Base-by-base conservation (phyloP, 106 monocot species). In the Agapanthus africanus region DNA sequence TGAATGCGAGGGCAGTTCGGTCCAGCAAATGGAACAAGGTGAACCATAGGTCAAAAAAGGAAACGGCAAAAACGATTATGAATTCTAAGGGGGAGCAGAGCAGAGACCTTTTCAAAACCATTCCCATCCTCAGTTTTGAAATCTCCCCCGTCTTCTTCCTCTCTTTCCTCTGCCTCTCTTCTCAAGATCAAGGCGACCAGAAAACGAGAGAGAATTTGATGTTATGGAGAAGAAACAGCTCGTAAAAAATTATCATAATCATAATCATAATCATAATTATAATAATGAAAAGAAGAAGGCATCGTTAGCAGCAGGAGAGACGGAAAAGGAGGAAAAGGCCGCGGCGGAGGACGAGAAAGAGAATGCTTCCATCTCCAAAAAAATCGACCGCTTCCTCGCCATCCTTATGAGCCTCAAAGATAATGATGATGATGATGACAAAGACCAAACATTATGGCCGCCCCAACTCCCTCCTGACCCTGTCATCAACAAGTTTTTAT, bases 331-430 rank as follows among this genome's bases (percentile, higher is more conserved):
- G 2, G 14, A n/a, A n/a, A n/a, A 10, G 1, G 3, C 8, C 1
- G 39, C 21, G 9, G 8, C 2, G 1, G 26, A 26, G 2, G 4
- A 35, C 0, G 31, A 31, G 3, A n/a, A 2, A 6, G 44, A 66
- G 14, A 11, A 37, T 19, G 30, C 42, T 0, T 46, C 4, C 30
- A 11, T 42, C 66, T 40, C 13, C 26, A 27, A 27, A 9, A 30
- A 66, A 1, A 47, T 67, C 30, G 67, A 42, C 47, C 28, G 44
- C 32, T 67, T 67, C 67, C 67, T 67, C 32, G 42, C 46, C 28
- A 25, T 47, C 47, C 1, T 44, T 15, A 14, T 42, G 6, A 44
- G 42, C 46, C 30, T 31, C 42, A 67, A 46, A 31, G 40, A 67
- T n/a, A n/a, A n/a, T n/a, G n/a, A n/a, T n/a, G n/a, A n/a, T 6